Evolutionary conservation across 2,329 filamentous ascomycete genomes (phyloP), one percentile per base, ranked within the genome.

Genomic region (Erysiphe pisi): DNA sequence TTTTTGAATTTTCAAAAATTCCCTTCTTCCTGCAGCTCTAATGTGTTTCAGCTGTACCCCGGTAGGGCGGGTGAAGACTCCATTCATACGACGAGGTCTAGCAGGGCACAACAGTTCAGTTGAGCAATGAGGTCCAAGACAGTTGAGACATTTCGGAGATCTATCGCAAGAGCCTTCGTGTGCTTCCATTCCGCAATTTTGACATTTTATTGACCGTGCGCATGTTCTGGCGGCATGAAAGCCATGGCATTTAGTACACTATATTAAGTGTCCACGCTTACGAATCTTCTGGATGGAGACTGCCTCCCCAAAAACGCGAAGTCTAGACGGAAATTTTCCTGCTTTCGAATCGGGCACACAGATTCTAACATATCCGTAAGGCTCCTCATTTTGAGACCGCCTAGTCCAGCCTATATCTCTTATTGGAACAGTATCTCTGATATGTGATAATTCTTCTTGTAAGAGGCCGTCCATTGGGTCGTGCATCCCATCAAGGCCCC

Each of bases 321-420:
- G 31, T 71, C 36, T 20, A 31, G 65, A 36, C 31, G 31, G 31
- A 36, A 36, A 36, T 36, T 36, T 36, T 36, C 31, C 31, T 36
- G 31, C 31, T 71, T 71, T 71, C 22, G 16, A 71, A 18, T 71
- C 65, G 14, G 65, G 65, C 40, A 71, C 65, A 16, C 65, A 43
- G 36, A 71, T 71, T 71, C 31, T 28, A 71, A 45, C n/a, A 45
- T 71, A 45, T 43, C 65, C 36, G 45, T 18, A 43, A n/a, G 63
- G 63, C 28, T 68, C 20, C 11, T 68, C 25, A 36, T 68, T 36
- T 36, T 68, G 63, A 36, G 25, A 68, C 8, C 25, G 63, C 11
- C 25, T n/a, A 18, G 8, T 36, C 25, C 63, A 68, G 25, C 20
- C 20, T 3, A 36, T 68, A 36, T 68, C 9, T 36, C 63, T 28